Conservation (phyloP, 1,139 yeast genomes). For the Candida sanyaensis region DNA sequence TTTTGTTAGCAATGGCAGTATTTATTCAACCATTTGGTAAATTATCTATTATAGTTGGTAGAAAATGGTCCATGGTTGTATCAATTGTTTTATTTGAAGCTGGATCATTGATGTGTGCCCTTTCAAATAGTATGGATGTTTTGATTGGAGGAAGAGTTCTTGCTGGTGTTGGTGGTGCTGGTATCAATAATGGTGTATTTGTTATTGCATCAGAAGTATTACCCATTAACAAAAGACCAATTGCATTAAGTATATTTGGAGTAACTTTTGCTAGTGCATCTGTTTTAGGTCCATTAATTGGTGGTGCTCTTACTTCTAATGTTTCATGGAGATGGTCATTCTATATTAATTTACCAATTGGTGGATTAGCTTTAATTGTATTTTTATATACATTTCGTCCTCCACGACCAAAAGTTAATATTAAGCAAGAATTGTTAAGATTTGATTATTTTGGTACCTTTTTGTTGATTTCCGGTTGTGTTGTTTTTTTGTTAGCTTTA, state of each 20-base stretch:
- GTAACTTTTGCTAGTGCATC: constrained; percentile 41
- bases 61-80: constrained; percentile 39
- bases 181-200: constrained; percentile 28
- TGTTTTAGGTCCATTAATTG: constrained; percentile 57
- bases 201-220: constrained; percentile 31
- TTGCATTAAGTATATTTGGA: constrained; percentile 46
- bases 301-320: constrained; percentile 50
- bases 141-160: constrained; percentile 41
- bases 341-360: constrained; percentile 52
- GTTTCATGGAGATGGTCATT: constrained; percentile 76
- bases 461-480: constrained; percentile 43
- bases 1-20: constrained; percentile 44
- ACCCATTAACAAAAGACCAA: constrained; percentile 29
- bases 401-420: constrained; percentile 27
- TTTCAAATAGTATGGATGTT: constrained; percentile 33
- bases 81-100: constrained; percentile 37
- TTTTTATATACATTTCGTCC: constrained; percentile 33
- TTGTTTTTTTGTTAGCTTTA: constrained; percentile 43
- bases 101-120: constrained; percentile 42
- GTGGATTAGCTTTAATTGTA: constrained; percentile 31
- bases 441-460: constrained; percentile 55
- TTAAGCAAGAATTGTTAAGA: constrained; percentile 32
- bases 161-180: constrained; percentile 38
- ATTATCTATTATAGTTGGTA: constrained; percentile 47
- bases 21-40: constrained; percentile 42